A percentile compares a stretch with the other conserved stretches of the same genome.
Evolutionary conservation across 768 basidiomycete genomes (phyloP).

Genomic region (Boletus speciosus): DNA sequence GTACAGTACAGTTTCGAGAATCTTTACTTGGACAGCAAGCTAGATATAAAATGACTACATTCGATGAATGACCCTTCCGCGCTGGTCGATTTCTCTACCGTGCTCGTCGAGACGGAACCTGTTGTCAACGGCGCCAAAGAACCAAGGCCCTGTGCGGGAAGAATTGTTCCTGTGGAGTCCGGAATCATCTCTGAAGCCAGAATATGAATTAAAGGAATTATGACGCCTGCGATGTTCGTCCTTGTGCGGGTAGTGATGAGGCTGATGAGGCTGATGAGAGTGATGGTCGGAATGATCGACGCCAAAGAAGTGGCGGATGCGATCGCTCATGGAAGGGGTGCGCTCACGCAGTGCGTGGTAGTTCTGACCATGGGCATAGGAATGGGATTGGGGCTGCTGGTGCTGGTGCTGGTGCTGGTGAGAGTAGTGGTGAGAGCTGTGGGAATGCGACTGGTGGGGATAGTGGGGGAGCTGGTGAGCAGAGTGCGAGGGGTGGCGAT

Average conservation of each 20-base stretch:
- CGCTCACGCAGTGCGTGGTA: slow-evolving; percentile 15
- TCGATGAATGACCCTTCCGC: slow-evolving; percentile 23
- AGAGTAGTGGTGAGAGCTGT: neutral
- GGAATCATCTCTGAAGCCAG: slow-evolving; percentile 19
- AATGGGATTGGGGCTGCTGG: neutral
- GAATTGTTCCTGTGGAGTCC: slow-evolving; percentile 14
- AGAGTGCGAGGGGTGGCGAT: slow-evolving; percentile 19
- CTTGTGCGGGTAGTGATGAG: neutral
- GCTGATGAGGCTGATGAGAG: neutral
- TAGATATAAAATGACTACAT: slow-evolving; percentile 18
- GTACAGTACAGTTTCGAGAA: neutral
- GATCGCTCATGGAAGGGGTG: slow-evolving; percentile 32
- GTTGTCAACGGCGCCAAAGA: slow-evolving; percentile 20
- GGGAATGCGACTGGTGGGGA: slow-evolving; percentile 1
- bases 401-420: slow-evolving; percentile 7
- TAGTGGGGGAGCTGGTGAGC: slow-evolving; percentile 16
- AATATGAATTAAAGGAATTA: slow-evolving; percentile 27
- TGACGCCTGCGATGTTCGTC: slow-evolving; percentile 22
- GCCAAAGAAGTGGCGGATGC: slow-evolving; percentile 39
- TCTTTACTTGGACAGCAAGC: neutral
- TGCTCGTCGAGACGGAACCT: slow-evolving; percentile 20
- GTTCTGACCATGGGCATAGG: slow-evolving; percentile 13
- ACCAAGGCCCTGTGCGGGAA: slow-evolving; percentile 20
- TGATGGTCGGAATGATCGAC: slow-evolving; percentile 15
- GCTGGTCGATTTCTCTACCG: slow-evolving; percentile 27